Base-by-base conservation (phyloP, 2,329 filamentous ascomycete species). In the Ramichloridium luteum region DNA sequence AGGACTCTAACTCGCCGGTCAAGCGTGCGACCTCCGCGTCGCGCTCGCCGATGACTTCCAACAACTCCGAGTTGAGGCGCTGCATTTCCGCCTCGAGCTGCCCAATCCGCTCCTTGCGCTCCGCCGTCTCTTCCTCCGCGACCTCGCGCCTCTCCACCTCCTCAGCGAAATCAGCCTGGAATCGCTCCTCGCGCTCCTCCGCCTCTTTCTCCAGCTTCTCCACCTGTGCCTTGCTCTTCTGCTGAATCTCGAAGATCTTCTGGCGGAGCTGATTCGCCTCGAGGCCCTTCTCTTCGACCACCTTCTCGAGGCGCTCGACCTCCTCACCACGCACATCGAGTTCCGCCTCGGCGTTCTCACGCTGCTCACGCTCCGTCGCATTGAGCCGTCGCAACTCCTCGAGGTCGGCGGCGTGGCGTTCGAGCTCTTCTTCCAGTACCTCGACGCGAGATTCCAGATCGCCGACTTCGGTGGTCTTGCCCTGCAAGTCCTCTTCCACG, bases 201-300 rank as follows among this genome's bases (percentile, higher is more conserved):
- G 54, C 50, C 1, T 47, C 44, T 11, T 51, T 43, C 39, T 62
- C 44, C 5, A 65, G 45, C 12, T 57, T 45, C 27, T 50, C 48
- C 25, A 65, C 48, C n/a, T 52, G 38, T 15, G 47, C 34, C 25
- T 58, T 53, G 40, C 60, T 57, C 28, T 58, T 48, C 37, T 60
- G 53, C 46, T 66, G 63, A 2, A 59, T 47, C 29, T 60, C 51
- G 44, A 62, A 65, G 4, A 66, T 46, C 45, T 65, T 66, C 32
- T 59, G 55, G 3, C 62, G 61, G 15, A 67, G 54, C 40, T 63
- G 55, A 17, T 67, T 65, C n/a, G 61, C 60, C 37, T 63, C 54
- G 11, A 58, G 48, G 25, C 63, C 62, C n/a, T 51, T 45, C 13
- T 57, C 49, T 13, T 57, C 53, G 4, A 65, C 44, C 32, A 56